A percentile compares a stretch with the other conserved stretches of the same genome.
These are phyloP conservation scores for Selaginella moellendorffii DNA, from an alignment of 75 land plant species.

Conservation along the genomic window DNA sequence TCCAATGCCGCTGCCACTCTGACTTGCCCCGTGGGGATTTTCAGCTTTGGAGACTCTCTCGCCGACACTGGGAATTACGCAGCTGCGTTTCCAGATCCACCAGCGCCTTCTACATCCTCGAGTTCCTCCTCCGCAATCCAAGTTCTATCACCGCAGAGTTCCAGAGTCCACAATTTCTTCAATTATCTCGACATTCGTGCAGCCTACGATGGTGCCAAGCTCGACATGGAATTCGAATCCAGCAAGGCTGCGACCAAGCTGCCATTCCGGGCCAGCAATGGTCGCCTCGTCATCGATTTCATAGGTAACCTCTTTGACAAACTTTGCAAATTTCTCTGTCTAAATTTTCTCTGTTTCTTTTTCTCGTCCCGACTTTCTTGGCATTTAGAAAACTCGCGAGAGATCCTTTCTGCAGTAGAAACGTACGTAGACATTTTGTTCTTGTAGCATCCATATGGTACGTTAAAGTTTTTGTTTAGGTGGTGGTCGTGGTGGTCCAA, in stretches of 20 bases:
- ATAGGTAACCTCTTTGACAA: no score
- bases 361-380: no score
- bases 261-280: not conserved
- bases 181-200: not conserved
- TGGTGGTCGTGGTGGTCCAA: no score
- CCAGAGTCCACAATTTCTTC: not conserved
- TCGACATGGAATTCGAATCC: not conserved
- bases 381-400: no score
- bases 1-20: not conserved
- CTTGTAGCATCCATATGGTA: no score
- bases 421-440: no score
- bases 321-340: no score
- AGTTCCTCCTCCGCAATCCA: no score
- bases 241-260: not conserved
- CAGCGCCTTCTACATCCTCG: not conserved
- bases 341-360: no score
- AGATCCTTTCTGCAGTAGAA: no score
- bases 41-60: not conserved
- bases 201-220: not conserved
- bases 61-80: not conserved
- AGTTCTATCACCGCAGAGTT: not conserved
- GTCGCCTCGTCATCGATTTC: not conserved
- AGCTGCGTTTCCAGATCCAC: not conserved
- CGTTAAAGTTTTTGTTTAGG: no score
- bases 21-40: not conserved